These are phyloP conservation scores for Cytospora piceicola DNA, from an alignment of 2,329 filamentous ascomycete species.

Conservation along the genomic window DNA sequence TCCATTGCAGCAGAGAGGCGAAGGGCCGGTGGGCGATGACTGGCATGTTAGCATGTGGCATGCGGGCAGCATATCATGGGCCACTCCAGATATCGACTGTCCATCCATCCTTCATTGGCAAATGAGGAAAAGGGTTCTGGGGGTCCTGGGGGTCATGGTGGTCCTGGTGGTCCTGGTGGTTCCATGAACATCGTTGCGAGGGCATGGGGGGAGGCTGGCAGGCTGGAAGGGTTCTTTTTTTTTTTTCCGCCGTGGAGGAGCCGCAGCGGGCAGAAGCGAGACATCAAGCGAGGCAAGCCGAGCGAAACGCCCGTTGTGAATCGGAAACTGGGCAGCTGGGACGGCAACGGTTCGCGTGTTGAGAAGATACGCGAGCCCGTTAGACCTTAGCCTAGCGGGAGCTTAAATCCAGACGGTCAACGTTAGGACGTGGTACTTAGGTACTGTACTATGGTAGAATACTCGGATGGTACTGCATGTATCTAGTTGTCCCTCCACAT, in stretches of 20 bases:
- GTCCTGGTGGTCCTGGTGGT: too few species aligned
- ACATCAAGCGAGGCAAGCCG: conserved; percentile 23
- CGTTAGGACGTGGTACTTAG: background rate
- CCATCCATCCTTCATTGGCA: background rate
- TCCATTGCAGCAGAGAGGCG: background rate
- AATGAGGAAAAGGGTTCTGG: background rate
- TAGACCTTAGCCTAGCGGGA: conserved; percentile 26
- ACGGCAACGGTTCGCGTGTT: conserved; percentile 26
- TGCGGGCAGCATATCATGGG: background rate
- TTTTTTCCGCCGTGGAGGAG: background rate
- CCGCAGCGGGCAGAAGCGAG: conserved; percentile 16
- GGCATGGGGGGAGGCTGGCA: background rate
- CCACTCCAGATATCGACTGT: background rate
- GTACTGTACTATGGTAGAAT: too few species aligned
- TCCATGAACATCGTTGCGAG: background rate
- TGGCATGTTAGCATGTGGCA: background rate
- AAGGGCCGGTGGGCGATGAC: background rate
- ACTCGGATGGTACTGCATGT: background rate
- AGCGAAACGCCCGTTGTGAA: conserved; percentile 19
- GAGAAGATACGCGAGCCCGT: conserved; percentile 31
- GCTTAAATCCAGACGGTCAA: conserved; percentile 24
- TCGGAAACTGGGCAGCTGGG: background rate
- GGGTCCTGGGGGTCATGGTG: too few species aligned
- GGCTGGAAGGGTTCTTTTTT: background rate
- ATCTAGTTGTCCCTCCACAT: background rate